Evolutionary conservation across 106 monocot species (phyloP), one percentile per base, ranked within the genome.

Genomic region (Dioscorea alata): DNA sequence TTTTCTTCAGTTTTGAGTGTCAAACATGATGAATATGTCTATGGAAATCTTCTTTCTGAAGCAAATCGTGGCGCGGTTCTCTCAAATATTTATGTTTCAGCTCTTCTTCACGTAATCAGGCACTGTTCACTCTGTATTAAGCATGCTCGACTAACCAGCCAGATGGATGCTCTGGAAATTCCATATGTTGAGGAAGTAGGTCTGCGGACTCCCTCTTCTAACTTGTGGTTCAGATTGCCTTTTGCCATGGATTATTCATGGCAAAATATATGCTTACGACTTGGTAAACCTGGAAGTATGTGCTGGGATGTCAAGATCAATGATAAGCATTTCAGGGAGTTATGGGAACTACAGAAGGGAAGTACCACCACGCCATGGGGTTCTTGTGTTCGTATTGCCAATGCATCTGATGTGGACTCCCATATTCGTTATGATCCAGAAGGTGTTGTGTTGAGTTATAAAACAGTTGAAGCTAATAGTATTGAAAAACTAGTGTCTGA

Each of bases 171-270:
- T 48, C 87, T 93, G 63, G 85, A 82, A 59, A 99, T 99, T 75
- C 90, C 89, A 23, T 99, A 87, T 85, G 93, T 90, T 64, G 99
- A 99, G 84, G 99, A 99, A 83, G 80, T 85, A 10, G 86, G 99
- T 69, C 59, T 82, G 20, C 69, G 79, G 18, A 24, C 69, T 64
- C 79, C 90, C 72, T 93, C 90, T 34, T 90, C 85, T 62, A 99
- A 69, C 61, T 78, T 99, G 63, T 93, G 99, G 99, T 85, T 99
- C 58, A 73, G 83, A 19, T 79, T 99, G 49, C 87, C 99, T 65
- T 89, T 93, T 85, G 85, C 82, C 6, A 79, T 69, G 68, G 93
- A 87, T 74, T 75, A 85, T 69, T 79, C 83, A 50, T 99, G 99
- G 99, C 79, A 85, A 25, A 82, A 78, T 59, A 90, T 99, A 77